Evolutionary conservation across 176 grass and related monocot species (phyloP).

Genomic region (Phyllostachys edulis): DNA sequence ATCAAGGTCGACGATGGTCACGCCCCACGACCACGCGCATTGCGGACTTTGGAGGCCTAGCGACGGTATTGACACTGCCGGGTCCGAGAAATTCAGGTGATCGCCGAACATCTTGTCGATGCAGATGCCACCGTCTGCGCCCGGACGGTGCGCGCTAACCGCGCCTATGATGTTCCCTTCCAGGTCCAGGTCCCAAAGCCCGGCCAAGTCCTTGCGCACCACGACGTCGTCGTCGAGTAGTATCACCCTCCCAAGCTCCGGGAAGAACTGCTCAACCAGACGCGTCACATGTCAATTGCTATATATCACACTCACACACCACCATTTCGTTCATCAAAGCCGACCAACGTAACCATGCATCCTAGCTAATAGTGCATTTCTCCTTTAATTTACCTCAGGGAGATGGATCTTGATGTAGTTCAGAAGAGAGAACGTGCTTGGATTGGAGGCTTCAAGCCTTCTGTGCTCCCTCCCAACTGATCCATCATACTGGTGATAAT

Average conservation of each 20-base stretch:
- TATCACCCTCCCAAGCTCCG: slow-evolving; percentile 67
- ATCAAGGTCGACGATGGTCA: slow-evolving; percentile 67
- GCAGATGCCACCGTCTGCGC: slow-evolving; percentile 38
- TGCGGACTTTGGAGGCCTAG: slow-evolving; percentile 25
- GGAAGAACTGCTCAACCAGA: slow-evolving; percentile 66
- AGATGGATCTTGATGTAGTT: slow-evolving; percentile 97
- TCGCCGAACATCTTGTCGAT: slow-evolving; percentile 52
- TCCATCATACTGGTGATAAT: slow-evolving; percentile 22
- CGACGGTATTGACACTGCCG: slow-evolving; percentile 29
- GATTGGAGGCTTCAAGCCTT: slow-evolving; percentile 60
- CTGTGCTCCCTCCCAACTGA: slow-evolving; percentile 41
- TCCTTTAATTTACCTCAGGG: slow-evolving; percentile 57
- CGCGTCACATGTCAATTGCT: background rate
- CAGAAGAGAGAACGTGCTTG: slow-evolving; percentile 68
- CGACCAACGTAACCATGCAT: background rate
- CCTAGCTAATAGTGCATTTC: background rate
- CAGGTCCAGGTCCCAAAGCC: slow-evolving; percentile 69
- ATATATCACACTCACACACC: background rate
- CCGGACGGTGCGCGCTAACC: slow-evolving; percentile 34
- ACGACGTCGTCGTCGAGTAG: slow-evolving; percentile 92
- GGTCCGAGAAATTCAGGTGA: slow-evolving; percentile 78
- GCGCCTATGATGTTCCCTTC: slow-evolving; percentile 70
- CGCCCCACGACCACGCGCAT: slow-evolving; percentile 80
- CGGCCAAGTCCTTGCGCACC: slow-evolving; percentile 66
- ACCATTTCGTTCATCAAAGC: background rate